phyloP scores from a whole-genome alignment of 176 grass and related monocot genomes.

The Pontederia crassipes region DNA sequence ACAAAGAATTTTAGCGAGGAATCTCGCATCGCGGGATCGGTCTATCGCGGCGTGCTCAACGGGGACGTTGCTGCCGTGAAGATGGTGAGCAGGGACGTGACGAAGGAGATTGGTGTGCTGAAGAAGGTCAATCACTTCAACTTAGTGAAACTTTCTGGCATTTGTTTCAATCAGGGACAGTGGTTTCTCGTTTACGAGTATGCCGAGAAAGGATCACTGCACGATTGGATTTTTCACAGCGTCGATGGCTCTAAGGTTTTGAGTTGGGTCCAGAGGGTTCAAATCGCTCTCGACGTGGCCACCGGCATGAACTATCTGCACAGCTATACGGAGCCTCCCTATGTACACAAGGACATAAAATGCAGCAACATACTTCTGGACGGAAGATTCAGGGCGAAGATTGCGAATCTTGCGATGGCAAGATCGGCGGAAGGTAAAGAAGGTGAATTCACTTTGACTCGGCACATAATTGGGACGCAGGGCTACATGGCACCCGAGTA shows the following conservation, averaged over 20 bases:
- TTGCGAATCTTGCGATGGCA: conserved; percentile 35
- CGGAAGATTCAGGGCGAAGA: conserved; percentile 44
- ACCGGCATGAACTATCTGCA: conserved; percentile 68
- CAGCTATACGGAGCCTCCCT: conserved; percentile 35
- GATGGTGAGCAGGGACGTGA: conserved; percentile 31
- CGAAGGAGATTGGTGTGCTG: conserved; percentile 36
- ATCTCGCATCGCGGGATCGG: conserved; percentile 27
- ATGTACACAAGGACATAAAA: conserved; percentile 73
- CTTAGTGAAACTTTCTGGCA: conserved; percentile 41
- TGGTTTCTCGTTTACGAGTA: conserved; percentile 68
- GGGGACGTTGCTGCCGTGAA: conserved; percentile 34
- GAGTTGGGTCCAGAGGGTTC: conserved; percentile 51
- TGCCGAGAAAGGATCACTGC: conserved; percentile 42
- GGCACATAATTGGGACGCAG: conserved; percentile 35
- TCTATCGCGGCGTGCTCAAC: conserved; percentile 42
- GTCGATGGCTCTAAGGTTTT: neutral
- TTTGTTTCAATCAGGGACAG: conserved; percentile 39
- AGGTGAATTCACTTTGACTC: conserved; percentile 42
- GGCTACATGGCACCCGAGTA: conserved; percentile 67
- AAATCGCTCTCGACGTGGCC: conserved; percentile 46
- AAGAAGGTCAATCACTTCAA: conserved; percentile 64
- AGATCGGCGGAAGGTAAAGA: conserved; percentile 25
- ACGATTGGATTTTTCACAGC: conserved; percentile 27
- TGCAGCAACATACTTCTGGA: conserved; percentile 45
- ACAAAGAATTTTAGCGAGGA: conserved; percentile 40